Conservation (phyloP, 1,139 yeast species). For the Protomyces pachydermus region DNA sequence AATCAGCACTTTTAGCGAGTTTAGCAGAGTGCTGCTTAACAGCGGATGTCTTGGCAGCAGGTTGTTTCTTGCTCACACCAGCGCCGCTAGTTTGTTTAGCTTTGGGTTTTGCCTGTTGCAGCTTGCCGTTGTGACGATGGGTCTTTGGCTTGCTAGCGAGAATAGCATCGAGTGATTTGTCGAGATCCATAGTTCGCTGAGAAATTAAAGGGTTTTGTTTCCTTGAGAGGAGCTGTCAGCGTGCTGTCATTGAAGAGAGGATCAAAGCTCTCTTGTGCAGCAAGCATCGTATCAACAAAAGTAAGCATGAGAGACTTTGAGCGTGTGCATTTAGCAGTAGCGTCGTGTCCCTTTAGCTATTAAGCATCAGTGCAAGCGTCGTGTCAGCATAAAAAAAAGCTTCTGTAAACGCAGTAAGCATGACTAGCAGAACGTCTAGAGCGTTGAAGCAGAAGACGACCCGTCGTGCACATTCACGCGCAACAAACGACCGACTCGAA, state of each 20-base stretch:
- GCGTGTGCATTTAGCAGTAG: too few species aligned
- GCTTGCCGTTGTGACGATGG: conserved; percentile 34
- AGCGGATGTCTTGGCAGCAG: neutral
- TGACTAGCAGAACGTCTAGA: too few species aligned
- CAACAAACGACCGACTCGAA: too few species aligned
- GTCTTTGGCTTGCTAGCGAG: conserved; percentile 55
- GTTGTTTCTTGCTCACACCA: conserved; percentile 18
- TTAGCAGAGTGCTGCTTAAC: neutral
- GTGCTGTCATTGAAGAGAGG: neutral
- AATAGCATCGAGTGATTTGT: conserved; percentile 93
- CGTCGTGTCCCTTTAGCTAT: too few species aligned
- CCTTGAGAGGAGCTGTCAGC: neutral
- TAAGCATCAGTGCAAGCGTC: too few species aligned
- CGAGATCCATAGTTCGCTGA: conserved; percentile 52
- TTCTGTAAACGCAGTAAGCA: too few species aligned
- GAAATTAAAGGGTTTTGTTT: neutral
- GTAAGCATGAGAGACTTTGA: too few species aligned
- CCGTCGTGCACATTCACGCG: too few species aligned
- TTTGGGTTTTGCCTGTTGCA: neutral
- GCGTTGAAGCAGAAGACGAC: too few species aligned
- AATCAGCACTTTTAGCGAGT: conserved; percentile 1
- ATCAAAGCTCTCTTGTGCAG: neutral
- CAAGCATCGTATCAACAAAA: neutral
- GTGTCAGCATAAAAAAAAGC: too few species aligned
- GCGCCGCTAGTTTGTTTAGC: conserved; percentile 29